Evolutionary conservation across 2,329 filamentous ascomycete genomes (phyloP), one percentile per base, ranked within the genome.

Genomic region (Aspergillus intermedius): DNA sequence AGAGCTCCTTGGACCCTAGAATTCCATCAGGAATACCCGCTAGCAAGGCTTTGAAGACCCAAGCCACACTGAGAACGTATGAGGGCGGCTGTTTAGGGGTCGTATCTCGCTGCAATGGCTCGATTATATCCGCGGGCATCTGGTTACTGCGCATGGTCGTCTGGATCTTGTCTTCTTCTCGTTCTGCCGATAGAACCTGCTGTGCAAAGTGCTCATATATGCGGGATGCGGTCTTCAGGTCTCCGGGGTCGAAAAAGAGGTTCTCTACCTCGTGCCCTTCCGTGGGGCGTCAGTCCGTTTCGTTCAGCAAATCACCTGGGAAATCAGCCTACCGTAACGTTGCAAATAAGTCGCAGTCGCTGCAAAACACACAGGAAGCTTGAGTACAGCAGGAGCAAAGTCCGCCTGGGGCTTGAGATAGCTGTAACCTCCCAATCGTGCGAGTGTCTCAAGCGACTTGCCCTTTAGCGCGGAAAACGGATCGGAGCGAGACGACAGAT

Each of bases 331-430:
- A 73, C 70, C 68, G 53, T 67, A 56, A 41, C 56, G 52, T 44
- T 61, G 55, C 46, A 75, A 49, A 52, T 68, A 72, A 17, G 57
- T 54, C 10, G 66, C 59, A n/a, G 64, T 66, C 23, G 70, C 68
- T 30, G 71, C 72, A 49, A 75, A 66, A 44, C 69, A 72, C n/a
- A 65, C 65, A 2, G 73, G 73, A 13, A 75, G 58, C 41, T 62
- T 61, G 45, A 74, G 56, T 4, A 62, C 58, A 10, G 59, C 59
- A n/a, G 71, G 69, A 4, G 64, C 64, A 54, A 71, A 66, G 12
- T 69, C 63, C 1, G 45, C 49, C 1, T 69, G 69, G 4, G 72
- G 57, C 5, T 56, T 60, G 17, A 75, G 53, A 48, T 66, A 61
- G 49, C 67, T 67, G 48, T 71, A 59, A 5, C 73, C 73, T 43